Evolutionary conservation across 352 stramenopile species (phyloP), one percentile per base, ranked within the genome.

Genomic region (Phytopythium litorale): DNA sequence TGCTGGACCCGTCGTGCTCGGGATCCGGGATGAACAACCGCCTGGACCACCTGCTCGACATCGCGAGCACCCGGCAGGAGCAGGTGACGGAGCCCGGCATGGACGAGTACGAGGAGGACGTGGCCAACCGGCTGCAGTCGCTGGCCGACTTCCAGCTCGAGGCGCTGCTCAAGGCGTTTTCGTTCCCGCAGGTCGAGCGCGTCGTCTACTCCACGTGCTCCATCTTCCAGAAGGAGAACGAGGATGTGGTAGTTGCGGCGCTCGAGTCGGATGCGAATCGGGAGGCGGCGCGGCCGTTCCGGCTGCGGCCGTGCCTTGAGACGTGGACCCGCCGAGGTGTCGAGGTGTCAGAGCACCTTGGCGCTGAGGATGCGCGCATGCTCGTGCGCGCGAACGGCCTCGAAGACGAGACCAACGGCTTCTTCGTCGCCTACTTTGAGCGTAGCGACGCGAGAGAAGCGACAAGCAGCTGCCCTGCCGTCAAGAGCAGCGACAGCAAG

Each of bases 181-280:
- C 71, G 59, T 99, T 99, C 73, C 90, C 93, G 3, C 70, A 94
- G 60, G 96, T 98, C 1, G 70, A 98, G 65, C 84, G 88, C 35
- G 88, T 99, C 50, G 92, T 96, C 21, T 99, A 99, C 76, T 99
- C 96, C 23, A 99, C 97, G 35, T 99, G 97, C 75, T 98, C 94
- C 15, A 81, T 99, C 43, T 96, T 98, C 73, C 78, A 92, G 49
- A 87, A 97, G 64, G 97, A 99, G 71, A 98, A 99, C 71, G 97
- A 99, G 77, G 78, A 84, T 48, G 96, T 99, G 16, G 95, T 99
- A 25, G 64, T 72, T 28, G 77, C 84, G 12, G 92, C 96, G n/a
- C 72, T 99, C 37, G 64, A 70, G 33, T 88, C 83, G 19, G 55
- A 78, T 1, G 71, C 84, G 61, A 90, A 89, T 57, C 38, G 62